Evolutionary conservation across 805 yeast species (phyloP).

Genomic region (Sporopachydermia lactativora): DNA sequence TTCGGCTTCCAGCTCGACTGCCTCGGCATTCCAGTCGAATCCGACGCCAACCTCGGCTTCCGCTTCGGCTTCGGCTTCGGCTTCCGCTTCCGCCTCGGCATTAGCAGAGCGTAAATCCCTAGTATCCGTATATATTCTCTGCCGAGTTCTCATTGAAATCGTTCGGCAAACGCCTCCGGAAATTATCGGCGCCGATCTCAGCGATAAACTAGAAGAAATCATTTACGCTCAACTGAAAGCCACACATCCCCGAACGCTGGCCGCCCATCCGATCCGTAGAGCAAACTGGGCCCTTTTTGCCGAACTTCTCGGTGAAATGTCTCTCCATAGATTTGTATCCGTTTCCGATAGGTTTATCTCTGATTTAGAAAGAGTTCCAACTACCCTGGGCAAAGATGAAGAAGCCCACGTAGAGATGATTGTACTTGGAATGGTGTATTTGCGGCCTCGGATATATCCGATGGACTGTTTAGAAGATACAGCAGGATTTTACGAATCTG

Average conservation of each 20-base stretch:
- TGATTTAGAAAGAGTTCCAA: slow-evolving; percentile 74
- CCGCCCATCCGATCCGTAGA: slow-evolving; percentile 61
- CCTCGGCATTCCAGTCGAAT: slow-evolving; percentile 9
- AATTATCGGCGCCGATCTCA: slow-evolving; percentile 61
- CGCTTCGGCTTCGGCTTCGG: neutral
- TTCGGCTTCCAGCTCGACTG: slow-evolving; percentile 2
- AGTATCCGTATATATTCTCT: slow-evolving; percentile 75
- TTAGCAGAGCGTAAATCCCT: slow-evolving; percentile 81
- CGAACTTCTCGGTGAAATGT: slow-evolving; percentile 80
- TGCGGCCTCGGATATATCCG: slow-evolving; percentile 70
- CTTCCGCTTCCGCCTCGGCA: slow-evolving; percentile 2
- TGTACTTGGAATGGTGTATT: slow-evolving; percentile 84
- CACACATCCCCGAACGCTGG: slow-evolving; percentile 62
- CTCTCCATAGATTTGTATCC: slow-evolving; percentile 64
- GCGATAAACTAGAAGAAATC: slow-evolving; percentile 79
- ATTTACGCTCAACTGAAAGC: slow-evolving; percentile 81
- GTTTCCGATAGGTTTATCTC: slow-evolving; percentile 92
- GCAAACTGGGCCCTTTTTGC: slow-evolving; percentile 94
- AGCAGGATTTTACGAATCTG: slow-evolving; percentile 76
- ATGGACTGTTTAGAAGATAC: slow-evolving; percentile 84
- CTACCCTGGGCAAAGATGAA: slow-evolving; percentile 26
- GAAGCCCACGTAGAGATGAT: slow-evolving; percentile 58
- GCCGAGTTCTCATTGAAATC: slow-evolving; percentile 85
- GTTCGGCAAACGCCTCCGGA: slow-evolving; percentile 77
- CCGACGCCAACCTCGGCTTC: neutral